Evolutionary conservation across 768 basidiomycete genomes (phyloP), one percentile per base, ranked within the genome.

Genomic region (Agaricus sinodeliciosus): DNA sequence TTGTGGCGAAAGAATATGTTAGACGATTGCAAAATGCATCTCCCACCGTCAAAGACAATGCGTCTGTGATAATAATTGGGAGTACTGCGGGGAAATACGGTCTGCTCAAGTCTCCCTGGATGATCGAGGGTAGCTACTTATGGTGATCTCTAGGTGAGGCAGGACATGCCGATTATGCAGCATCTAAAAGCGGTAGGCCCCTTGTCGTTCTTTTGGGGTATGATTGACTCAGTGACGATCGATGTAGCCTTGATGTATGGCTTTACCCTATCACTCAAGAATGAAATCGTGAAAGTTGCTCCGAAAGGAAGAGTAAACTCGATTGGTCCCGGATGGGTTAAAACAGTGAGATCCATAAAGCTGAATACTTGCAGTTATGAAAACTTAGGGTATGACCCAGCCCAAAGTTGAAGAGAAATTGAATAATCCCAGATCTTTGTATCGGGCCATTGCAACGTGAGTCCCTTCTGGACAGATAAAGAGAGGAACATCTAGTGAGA

Each of bases 201-300:
- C 11, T 5, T 12, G 2, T 26, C 43, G 2, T 44, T 3, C 5
- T 44, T n/a, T 26, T 6, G n/a, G 9, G 5, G 7, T 28, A n/a
- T 5, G 3, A 12, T 12, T 26, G 5, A 26, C 13, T 11, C 4
- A 12, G 12, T 5, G 4, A 47, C 18, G 8, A 1, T 27, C 19
- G 4, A 48, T 40, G 9, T 16, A 85, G 85, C 79, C 3, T 73
- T 86, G 71, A 87, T 87, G 85, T 83, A 85, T 56, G 88, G 86
- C 1, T 61, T 89, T 34, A 79, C 78, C 3, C 66, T 82, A 59
- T 72, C 80, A 5, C 72, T 89, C 58, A 89, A 90, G 68, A 90
- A 89, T 63, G 87, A 90, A 67, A 87, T 89, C 51, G 87, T 90
- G 41, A 79, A 80, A 65, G 77, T 88, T 55, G 85, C 86, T 0